Evolutionary conservation across 257 asterid species (phyloP), one percentile per base, ranked within the genome.

Genomic region (Avicennia marina): DNA sequence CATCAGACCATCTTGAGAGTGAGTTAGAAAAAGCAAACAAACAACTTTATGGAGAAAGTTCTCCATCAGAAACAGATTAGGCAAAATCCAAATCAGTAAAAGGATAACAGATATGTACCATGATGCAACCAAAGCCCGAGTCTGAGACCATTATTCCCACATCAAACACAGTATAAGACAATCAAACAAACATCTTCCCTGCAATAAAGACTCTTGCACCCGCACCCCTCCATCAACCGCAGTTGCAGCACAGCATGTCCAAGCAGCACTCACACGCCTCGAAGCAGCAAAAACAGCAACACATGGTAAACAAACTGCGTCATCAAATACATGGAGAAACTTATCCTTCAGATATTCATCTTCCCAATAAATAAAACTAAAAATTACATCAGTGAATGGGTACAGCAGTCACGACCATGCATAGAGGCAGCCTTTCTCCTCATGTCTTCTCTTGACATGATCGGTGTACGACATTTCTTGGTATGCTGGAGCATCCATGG

Each of bases 241-340:
- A 43, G 19, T 43, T 34, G 56, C 73, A 72, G 71, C 75, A 76
- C 56, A 48, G 42, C 19, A 60, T 63, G 42, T 71, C 73, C 57
- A 75, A 44, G 24, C 75, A 75, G 47, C 75, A 56, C 27, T 75
- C 81, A 16, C 78, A 71, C 5, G 73, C 46, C 62, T 72, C 78
- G 11, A 42, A 72, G 51, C 82, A 76, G 50, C 78, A 72, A 50
- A 72, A 76, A 57, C 81, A 76, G 71, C 81, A 76, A 46, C 75
- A 76, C 42, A 62, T 7, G 15, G 71, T 65, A 48, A 72, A 76
- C 57, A 76, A 45, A 32, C 78, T 76, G 81, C 78, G 46, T 6
- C 63, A 4, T 4, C 4, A 56, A 74, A 33, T 1, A 58, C 41
- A 6, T 18, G 4, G 4, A 34, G 13, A 24, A 21, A 38, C 2